These are phyloP conservation scores for Epichloe brachyelytri DNA, from an alignment of 2,329 filamentous ascomycete genomes.

Conservation along the genomic window DNA sequence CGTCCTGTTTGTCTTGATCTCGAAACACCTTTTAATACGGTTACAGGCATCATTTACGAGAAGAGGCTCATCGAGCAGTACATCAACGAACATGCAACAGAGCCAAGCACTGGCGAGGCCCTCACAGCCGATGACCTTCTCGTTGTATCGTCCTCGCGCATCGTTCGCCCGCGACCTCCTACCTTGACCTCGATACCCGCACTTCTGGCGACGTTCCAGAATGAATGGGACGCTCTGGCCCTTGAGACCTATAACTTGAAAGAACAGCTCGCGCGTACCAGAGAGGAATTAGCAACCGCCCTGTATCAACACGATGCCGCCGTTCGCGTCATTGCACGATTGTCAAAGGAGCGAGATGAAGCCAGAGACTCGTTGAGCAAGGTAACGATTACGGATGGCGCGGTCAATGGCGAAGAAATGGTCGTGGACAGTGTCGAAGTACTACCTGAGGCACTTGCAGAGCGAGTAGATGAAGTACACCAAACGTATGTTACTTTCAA, in stretches of 20 bases:
- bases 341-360: conserved; percentile 87
- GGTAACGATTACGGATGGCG: conserved; percentile 54
- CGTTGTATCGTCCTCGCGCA: conserved; percentile 68
- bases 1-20: neutral
- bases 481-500: conserved; percentile 47
- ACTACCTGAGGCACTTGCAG: conserved; percentile 57
- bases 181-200: conserved; percentile 93
- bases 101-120: conserved; percentile 80
- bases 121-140: conserved; percentile 76
- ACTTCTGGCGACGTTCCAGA: conserved; percentile 86
- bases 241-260: conserved; percentile 84
- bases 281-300: conserved; percentile 86
- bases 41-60: conserved; percentile 74
- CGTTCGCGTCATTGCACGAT: conserved; percentile 81
- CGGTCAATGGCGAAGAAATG: conserved; percentile 69
- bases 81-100: conserved; percentile 83
- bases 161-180: conserved; percentile 80
- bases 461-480: conserved; percentile 69
- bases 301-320: conserved; percentile 96
- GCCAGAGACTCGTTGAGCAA: conserved; percentile 79
- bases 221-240: conserved; percentile 92
- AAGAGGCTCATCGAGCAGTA: conserved; percentile 92
- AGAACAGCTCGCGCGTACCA: conserved; percentile 77
- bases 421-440: conserved; percentile 67
- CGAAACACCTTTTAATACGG: neutral